These are phyloP conservation scores for Xerocomellus amylosporus DNA, from an alignment of 768 basidiomycete genomes.

Conservation along the genomic window DNA sequence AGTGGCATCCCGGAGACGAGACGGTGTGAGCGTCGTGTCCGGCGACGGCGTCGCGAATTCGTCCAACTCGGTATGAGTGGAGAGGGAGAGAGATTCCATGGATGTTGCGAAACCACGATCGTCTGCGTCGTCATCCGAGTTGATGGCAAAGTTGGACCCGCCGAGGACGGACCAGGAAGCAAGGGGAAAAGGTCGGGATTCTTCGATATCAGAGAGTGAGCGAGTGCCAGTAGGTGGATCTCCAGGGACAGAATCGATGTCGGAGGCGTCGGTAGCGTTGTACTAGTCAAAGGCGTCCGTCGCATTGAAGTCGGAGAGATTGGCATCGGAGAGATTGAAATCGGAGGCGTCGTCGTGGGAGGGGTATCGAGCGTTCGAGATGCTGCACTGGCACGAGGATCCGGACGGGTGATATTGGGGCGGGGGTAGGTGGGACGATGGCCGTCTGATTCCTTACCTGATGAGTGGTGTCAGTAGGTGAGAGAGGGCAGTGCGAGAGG, in stretches of 20 bases:
- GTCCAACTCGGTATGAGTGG: slow-evolving; percentile 22
- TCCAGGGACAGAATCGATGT: slow-evolving; percentile 22
- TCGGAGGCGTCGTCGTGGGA: slow-evolving; percentile 63
- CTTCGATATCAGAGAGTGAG: slow-evolving; percentile 27
- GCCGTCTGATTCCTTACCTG: slow-evolving; percentile 45
- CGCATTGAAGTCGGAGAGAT: slow-evolving; percentile 31
- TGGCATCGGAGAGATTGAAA: slow-evolving; percentile 45
- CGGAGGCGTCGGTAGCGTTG: slow-evolving; percentile 17
- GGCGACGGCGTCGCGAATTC: slow-evolving; percentile 11
- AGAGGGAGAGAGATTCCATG: slow-evolving; percentile 36
- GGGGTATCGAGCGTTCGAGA: slow-evolving; percentile 59
- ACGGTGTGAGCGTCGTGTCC: slow-evolving; percentile 6
- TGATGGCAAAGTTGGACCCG: slow-evolving; percentile 31
- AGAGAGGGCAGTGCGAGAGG: not conserved
- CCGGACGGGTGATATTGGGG: slow-evolving; percentile 67
- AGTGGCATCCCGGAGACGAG: not conserved
- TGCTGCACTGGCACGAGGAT: slow-evolving; percentile 35
- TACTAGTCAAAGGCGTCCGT: slow-evolving; percentile 22
- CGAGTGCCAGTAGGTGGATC: slow-evolving; percentile 8
- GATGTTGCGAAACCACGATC: slow-evolving; percentile 33
- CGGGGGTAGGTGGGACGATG: slow-evolving; percentile 74
- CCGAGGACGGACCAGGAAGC: slow-evolving; percentile 39
- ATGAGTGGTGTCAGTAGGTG: slow-evolving; percentile 16
- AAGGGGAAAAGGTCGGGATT: slow-evolving; percentile 29
- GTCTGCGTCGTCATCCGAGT: slow-evolving; percentile 29